These are phyloP conservation scores for Porphyrellus cyaneotinctus DNA, from an alignment of 768 basidiomycete species.

Conservation along the genomic window DNA sequence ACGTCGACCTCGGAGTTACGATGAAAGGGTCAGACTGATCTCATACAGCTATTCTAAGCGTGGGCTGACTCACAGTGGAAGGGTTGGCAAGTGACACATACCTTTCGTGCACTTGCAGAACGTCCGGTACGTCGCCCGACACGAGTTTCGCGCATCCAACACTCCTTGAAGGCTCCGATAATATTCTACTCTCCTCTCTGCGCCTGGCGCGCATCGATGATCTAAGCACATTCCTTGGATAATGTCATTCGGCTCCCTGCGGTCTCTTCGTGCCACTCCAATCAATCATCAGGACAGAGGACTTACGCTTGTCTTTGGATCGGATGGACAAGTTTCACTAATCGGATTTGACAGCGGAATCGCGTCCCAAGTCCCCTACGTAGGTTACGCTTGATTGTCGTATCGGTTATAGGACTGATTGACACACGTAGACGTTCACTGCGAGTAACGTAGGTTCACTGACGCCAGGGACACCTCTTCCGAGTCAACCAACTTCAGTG, in stretches of 20 bases:
- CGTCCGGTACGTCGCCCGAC: constrained; percentile 3
- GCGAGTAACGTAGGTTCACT: neutral
- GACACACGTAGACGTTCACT: constrained; percentile 7
- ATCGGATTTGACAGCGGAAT: constrained; percentile 14
- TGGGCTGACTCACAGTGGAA: constrained; percentile 13
- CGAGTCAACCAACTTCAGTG: neutral
- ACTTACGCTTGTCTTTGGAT: constrained; percentile 25
- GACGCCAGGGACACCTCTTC: constrained; percentile 2
- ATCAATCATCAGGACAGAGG: constrained; percentile 16
- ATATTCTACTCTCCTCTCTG: constrained; percentile 9
- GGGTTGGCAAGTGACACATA: neutral
- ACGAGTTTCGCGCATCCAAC: neutral
- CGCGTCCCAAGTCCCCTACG: constrained; percentile 1
- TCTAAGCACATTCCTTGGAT: constrained; percentile 11
- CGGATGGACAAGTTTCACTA: constrained; percentile 27
- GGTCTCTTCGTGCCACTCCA: constrained; percentile 7
- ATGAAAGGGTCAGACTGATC: constrained; percentile 3
- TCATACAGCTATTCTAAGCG: neutral
- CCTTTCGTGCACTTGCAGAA: neutral
- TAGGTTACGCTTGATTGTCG: neutral
- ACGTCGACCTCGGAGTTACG: neutral
- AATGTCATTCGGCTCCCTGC: constrained; percentile 16
- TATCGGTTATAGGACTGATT: neutral
- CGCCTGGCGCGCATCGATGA: constrained; percentile 31
- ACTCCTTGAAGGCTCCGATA: constrained; percentile 18